Percentiles rank a stretch among this genome's conserved stretches.
Evolutionary conservation across 129 eudicot species (phyloP).

Genomic region (Saposhnikovia divaricata): DNA sequence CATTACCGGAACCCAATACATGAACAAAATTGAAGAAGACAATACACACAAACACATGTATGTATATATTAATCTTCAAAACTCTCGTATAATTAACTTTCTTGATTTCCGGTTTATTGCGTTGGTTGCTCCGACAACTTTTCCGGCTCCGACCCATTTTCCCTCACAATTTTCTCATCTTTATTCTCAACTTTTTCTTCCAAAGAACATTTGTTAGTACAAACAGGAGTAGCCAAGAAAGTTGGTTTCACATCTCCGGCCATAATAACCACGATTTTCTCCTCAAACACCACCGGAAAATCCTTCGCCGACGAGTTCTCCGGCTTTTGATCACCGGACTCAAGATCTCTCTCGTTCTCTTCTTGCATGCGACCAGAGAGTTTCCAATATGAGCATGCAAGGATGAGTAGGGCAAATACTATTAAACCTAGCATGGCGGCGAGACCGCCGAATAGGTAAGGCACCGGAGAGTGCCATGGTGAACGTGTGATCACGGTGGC

Average conservation of each 20-base stretch:
- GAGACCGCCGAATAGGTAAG: conserved; percentile 58
- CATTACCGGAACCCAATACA: background rate
- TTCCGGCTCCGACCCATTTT: background rate
- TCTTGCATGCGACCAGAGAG: conserved; percentile 21
- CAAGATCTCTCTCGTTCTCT: conserved; percentile 25
- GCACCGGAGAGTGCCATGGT: conserved; percentile 78
- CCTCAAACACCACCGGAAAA: conserved; percentile 35
- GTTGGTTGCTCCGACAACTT: background rate
- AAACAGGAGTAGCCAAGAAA: conserved; percentile 53
- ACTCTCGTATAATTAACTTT: background rate
- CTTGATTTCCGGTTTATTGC: background rate
- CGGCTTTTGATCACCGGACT: conserved; percentile 32
- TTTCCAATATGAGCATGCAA: conserved; percentile 65
- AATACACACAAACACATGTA: background rate
- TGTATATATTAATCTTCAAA: background rate
- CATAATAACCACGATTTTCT: conserved; percentile 62
- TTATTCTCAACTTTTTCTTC: background rate
- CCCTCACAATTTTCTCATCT: background rate
- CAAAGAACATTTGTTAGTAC: conserved; percentile 3
- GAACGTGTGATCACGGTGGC: conserved; percentile 27
- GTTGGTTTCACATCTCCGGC: conserved; percentile 67
- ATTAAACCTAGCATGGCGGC: conserved; percentile 65
- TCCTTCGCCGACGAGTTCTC: conserved; percentile 16
- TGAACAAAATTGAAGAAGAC: background rate
- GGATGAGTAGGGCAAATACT: conserved; percentile 55